Evolutionary conservation across 768 basidiomycete species (phyloP), one percentile per base, ranked within the genome.

Genomic region (Psilocybe subaeruginosa): DNA sequence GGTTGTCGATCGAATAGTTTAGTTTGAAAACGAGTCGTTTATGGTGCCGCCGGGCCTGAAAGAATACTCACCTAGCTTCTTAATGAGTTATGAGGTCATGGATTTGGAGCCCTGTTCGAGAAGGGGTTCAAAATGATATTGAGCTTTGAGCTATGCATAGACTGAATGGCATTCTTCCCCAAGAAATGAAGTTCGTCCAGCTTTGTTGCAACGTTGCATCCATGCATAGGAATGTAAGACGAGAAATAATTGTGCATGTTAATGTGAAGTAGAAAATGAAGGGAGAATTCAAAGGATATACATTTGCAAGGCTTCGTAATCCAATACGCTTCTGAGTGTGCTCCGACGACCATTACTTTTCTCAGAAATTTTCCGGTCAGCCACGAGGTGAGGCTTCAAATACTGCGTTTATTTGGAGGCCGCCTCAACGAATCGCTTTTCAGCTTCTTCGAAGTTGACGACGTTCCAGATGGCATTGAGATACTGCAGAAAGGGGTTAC

Each of bases 381-480:
- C 49, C 31, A n/a, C 3, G n/a, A 37, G 12, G 27, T 31, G 19
- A 8, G 30, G 33, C 16, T 9, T 5, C n/a, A 35, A 12, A 4
- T 51, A 5, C 4, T 4, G 33, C 14, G 16, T 56, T 60, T 56
- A 65, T 41, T 61, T 46, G 3, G 73, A 65, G 33, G 71, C 60
- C 35, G 75, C 80, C 56, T 80, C 79, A 11, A 72, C 62, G 50
- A 80, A 71, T 48, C 83, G 80, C 54, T 79, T 78, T 72, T 95
- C 93, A 6, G 95, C 97, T 77, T 97, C 93, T 69, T 92, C 85
- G 77, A 95, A 98, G 82, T 97, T 95, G 83, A 98, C 86, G 61
- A 99, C 95, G 66, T 88, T 89, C 95, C 96, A 98, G 72, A 98
- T 95, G 19, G 94, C 94, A 50, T 85, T 86, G 74, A 99, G 88